Conservation (phyloP, 805 yeast species). For the Candida coquimbonensis region DNA sequence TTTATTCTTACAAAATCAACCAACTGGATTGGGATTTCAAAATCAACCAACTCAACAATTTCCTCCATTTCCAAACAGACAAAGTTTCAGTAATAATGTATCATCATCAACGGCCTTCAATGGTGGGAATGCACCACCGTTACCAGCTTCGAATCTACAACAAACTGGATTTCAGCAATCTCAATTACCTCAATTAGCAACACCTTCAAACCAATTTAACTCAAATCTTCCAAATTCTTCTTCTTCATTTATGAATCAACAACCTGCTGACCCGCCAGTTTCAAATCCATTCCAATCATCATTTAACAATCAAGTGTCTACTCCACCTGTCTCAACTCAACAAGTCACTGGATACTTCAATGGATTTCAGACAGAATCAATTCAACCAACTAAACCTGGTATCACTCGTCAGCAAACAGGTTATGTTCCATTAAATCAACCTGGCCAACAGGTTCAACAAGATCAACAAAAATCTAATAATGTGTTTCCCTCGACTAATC, state of each 20-base stretch:
- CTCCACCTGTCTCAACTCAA: too few species aligned
- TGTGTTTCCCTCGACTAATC: too few species aligned
- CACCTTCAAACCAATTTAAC: neutral
- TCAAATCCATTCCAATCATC: constrained; percentile 1
- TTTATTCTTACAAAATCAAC: constrained; percentile 27
- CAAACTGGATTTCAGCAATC: constrained; percentile 26
- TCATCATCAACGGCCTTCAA: neutral
- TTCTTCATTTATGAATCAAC: too few species aligned
- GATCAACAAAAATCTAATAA: too few species aligned
- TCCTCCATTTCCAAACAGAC: too few species aligned
- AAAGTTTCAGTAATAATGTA: too few species aligned
- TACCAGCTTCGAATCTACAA: constrained; percentile 11
- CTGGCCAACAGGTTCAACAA: too few species aligned
- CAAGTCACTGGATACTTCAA: neutral
- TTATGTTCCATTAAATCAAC: neutral
- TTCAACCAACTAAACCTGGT: neutral
- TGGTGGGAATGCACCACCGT: neutral
- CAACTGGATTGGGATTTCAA: constrained; percentile 30
- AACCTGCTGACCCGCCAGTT: neutral
- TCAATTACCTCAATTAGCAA: constrained; percentile 6
- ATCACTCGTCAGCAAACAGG: neutral
- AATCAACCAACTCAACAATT: constrained; percentile 3
- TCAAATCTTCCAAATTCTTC: neutral
- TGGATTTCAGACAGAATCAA: constrained; percentile 6
- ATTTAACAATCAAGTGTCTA: too few species aligned